A percentile compares a stretch with the other conserved stretches of the same genome.
These are phyloP conservation scores for Aspergillus fischeri DNA, from an alignment of 2,329 filamentous ascomycete genomes.

Conservation along the genomic window DNA sequence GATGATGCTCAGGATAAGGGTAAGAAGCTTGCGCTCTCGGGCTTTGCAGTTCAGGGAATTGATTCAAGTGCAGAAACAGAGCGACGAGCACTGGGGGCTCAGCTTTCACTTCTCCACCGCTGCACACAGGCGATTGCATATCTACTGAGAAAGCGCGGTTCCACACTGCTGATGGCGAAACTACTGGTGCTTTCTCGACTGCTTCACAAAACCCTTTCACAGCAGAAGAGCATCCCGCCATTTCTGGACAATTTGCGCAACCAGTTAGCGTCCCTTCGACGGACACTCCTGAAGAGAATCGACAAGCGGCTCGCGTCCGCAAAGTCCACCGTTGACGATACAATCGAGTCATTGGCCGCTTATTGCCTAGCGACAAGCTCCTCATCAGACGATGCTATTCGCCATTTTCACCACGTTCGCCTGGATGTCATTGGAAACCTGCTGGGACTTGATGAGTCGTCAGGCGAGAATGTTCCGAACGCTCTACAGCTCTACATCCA, in stretches of 20 bases:
- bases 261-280: constrained; percentile 59
- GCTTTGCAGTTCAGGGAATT: constrained; percentile 10
- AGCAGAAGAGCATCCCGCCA: constrained; percentile 44
- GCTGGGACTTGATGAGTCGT: constrained; percentile 51
- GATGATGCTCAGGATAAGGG: constrained; percentile 29
- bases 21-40: constrained; percentile 11
- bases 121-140: constrained; percentile 52
- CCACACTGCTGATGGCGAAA: constrained; percentile 60
- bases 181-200: constrained; percentile 71
- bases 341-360: constrained; percentile 73
- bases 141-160: constrained; percentile 49
- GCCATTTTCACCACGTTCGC: constrained; percentile 72
- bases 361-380: constrained; percentile 79
- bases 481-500: constrained; percentile 69
- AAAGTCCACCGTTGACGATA: constrained; percentile 42
- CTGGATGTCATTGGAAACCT: constrained; percentile 62
- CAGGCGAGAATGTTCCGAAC: constrained; percentile 54
- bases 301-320: constrained; percentile 51
- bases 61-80: constrained; percentile 33
- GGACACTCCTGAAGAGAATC: constrained; percentile 61
- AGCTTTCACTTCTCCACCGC: constrained; percentile 55
- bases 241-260: constrained; percentile 62
- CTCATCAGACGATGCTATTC: constrained; percentile 71
- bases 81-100: constrained; percentile 50
- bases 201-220: constrained; percentile 67